A percentile compares a stretch with the other conserved stretches of the same genome.
These are phyloP conservation scores for Urtica urens DNA, from an alignment of 306 rosid species.

Conservation along the genomic window DNA sequence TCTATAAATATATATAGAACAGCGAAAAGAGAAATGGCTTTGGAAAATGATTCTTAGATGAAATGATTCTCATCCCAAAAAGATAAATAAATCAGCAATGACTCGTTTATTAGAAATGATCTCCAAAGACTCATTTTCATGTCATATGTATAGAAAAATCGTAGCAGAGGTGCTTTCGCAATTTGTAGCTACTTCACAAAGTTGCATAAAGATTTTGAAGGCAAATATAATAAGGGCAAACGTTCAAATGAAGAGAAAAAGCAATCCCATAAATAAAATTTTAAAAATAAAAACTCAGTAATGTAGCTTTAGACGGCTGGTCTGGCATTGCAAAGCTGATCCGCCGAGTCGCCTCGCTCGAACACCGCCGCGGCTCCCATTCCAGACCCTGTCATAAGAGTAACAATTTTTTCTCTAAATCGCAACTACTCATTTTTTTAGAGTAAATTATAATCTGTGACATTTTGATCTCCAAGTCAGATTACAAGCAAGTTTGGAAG, in stretches of 20 bases:
- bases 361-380: conserved; percentile 96
- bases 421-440: neutral
- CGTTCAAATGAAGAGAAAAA: neutral
- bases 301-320: conserved; percentile 1
- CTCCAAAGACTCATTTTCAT: too few relatives aligned
- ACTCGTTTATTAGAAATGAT: too few relatives aligned
- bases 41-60: too few relatives aligned
- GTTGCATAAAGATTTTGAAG: neutral
- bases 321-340: conserved; percentile 28
- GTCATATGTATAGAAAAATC: too few relatives aligned
- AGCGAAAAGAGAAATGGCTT: too few relatives aligned
- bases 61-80: too few relatives aligned
- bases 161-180: too few relatives aligned
- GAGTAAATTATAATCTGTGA: too few relatives aligned
- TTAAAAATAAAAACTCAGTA: conserved; percentile 1
- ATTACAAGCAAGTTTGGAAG: neutral
- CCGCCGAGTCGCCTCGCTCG: conserved; percentile 59
- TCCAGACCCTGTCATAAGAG: conserved; percentile 51
- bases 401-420: neutral
- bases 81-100: too few relatives aligned
- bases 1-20: too few relatives aligned
- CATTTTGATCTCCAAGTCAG: too few relatives aligned
- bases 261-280: neutral
- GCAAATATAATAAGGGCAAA: neutral
- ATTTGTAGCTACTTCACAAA: too few relatives aligned